Evolutionary conservation across 2,329 filamentous ascomycete species (phyloP), one percentile per base, ranked within the genome.

Genomic region (Claviceps sp.): DNA sequence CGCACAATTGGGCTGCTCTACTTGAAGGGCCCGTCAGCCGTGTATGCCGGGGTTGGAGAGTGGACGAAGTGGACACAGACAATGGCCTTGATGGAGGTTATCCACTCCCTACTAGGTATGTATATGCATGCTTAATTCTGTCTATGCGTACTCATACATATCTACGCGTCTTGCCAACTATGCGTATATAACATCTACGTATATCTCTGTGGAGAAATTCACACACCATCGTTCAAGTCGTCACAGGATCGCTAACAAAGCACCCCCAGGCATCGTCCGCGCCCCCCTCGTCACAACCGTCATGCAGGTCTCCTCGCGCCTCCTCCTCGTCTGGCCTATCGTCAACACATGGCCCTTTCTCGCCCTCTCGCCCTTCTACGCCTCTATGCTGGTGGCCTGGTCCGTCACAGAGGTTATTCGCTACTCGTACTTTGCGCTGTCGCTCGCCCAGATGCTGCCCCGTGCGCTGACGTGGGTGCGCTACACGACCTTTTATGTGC

Each of bases 401-500:
- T 85, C 82, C 57, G 68, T 88, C 54, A 96, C 93, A 55, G 93
- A 98, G 72, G 86, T 95, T 50, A 85, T 96, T 61, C 84, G 93
- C 51, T 98, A 98, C 76, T 79, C 81, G 47, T 98, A 87, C 76
- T 97, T 97, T 66, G 85, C 87, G 38, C 76, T 89, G 61, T 82
- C 81, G 60, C 77, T 93, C 36, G 71, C 74, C 56, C 75, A 79
- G 30, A 64, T 70, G 54, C 79, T 85, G 34, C 87, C 89, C 0
- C 65, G 62, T 0, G 72, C 76, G 54, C 76, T 95, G 64, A 81
- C 81, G 40, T 95, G 89, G 86, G 72, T 94, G 68, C 77, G 89
- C 60, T 90, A 96, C 70, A 95, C 94, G 67, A 89, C 87, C 7
- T 98, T 98, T 70, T 89, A 88, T 61, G 72, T 96, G 40, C 78